Percentiles rank a stretch among this genome's conserved stretches.
Evolutionary conservation across 148 eudicot species (phyloP).

Genomic region (Hydrangea macrophylla): DNA sequence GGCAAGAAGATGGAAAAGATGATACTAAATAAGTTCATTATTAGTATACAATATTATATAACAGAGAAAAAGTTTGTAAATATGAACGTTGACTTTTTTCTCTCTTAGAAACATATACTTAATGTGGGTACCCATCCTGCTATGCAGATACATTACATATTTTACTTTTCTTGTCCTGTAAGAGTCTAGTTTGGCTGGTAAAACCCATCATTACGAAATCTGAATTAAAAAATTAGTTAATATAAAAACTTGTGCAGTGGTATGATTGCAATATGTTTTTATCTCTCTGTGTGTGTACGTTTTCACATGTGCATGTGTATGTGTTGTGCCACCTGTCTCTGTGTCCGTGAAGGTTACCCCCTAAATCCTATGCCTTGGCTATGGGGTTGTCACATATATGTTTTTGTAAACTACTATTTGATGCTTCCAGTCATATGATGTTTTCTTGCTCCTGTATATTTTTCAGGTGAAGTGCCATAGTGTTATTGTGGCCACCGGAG

Average conservation of each 20-base stretch:
- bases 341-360: not conserved
- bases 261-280: not conserved
- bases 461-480: constrained; percentile 86
- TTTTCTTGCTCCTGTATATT: constrained; percentile 13
- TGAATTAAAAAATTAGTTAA: too few species aligned
- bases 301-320: not conserved
- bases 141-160: not conserved
- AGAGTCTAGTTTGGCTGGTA: too few species aligned
- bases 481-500: constrained; percentile 89
- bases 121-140: not conserved
- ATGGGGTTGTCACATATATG: not conserved
- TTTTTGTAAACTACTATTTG: constrained; percentile 1
- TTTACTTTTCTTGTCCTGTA: not conserved
- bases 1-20: not conserved
- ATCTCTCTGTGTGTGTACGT: not conserved
- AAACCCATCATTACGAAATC: too few species aligned
- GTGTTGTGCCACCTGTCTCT: not conserved
- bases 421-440: constrained; percentile 2
- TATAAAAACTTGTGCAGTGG: not conserved
- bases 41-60: too few species aligned
- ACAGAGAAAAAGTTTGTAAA: too few species aligned
- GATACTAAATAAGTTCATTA: too few species aligned
- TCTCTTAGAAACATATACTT: not conserved
- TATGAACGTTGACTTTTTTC: not conserved
- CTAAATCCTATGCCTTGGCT: not conserved